Base-by-base conservation (phyloP, 129 eudicot species). In the Oenanthe sinensis region DNA sequence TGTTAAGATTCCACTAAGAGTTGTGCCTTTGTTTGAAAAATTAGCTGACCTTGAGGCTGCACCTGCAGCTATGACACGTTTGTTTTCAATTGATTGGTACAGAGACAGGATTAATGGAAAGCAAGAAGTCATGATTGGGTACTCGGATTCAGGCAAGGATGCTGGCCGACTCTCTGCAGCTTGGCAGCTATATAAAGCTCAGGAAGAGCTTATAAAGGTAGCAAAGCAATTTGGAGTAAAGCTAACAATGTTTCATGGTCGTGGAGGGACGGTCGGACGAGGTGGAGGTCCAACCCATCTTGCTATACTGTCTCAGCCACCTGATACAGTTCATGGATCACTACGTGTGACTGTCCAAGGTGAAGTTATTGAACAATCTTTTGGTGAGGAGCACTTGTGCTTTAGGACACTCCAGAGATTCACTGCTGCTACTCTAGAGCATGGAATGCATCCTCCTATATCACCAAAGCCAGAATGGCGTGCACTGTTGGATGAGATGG, bases 321-420 rank as follows among this genome's bases (percentile, higher is more conserved):
- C 97, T 0, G 97, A 89, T 71, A 92, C 92, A 1, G 85, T 92
- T 72, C 83, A 87, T 75, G 97, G 97, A 16, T 92, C 92, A 0
- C 97, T 92, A 71, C 92, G 95, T 79, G 97, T 92, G 26, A 92
- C 95, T 13, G 91, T 91, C 71, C 97, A 91, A 80, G 97, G 97
- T 17, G 97, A 91, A 73, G 97, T 91, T 77, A 91, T 91, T 30
- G 97, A 91, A 75, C 95, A 91, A 62, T 86, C 90, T 8, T 91
- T 91, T 83, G 97, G 97, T 36, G 97, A 91, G 83, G 92, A 86
- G 85, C 94, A 85, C 50, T 83, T 91, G 81, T 91, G 97, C 83
- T 91, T 91, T 55, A 81, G 92, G 46, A 91, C 97, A 58, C 86
- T 91, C 24, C 95, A 91, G 79, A 83, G 97, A 47, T 92, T 89